A percentile compares a stretch with the other conserved stretches of the same genome.
Conservation (phyloP, 2,329 filamentous ascomycete species). For the Fusarium brevicatenulatum region DNA sequence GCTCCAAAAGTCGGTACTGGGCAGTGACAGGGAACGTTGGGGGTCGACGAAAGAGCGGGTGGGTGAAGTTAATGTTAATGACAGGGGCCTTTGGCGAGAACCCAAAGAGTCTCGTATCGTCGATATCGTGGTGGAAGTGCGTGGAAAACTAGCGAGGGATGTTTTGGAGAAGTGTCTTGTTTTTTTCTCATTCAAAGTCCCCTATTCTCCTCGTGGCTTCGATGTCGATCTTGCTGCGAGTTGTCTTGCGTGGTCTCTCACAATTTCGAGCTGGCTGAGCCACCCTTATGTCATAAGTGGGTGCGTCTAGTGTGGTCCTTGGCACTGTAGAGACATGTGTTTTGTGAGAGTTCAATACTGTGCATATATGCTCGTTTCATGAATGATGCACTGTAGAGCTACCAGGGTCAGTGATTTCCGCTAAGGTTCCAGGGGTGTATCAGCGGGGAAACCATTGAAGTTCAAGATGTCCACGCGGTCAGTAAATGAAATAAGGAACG, state of each 20-base stretch:
- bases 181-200: slow-evolving; percentile 34
- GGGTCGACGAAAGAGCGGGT: slow-evolving; percentile 34
- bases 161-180: slow-evolving; percentile 30
- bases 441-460: slow-evolving; percentile 39
- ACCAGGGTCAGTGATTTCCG: slow-evolving; percentile 31
- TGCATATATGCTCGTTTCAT: not conserved
- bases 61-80: slow-evolving; percentile 27
- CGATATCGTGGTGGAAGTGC: slow-evolving; percentile 7
- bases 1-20: slow-evolving; percentile 35
- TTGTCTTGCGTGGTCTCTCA: slow-evolving; percentile 47
- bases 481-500: not conserved
- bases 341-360: not conserved
- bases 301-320: slow-evolving; percentile 3
- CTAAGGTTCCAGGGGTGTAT: slow-evolving; percentile 30
- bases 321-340: slow-evolving; percentile 32
- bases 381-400: slow-evolving; percentile 21
- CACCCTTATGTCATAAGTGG: slow-evolving; percentile 47
- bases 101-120: slow-evolving; percentile 16
- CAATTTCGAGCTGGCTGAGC: slow-evolving; percentile 46
- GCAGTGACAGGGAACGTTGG: slow-evolving; percentile 41
- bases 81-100: slow-evolving; percentile 33
- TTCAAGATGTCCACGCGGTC: slow-evolving; percentile 24
- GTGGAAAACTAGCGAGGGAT: slow-evolving; percentile 16
- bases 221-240: slow-evolving; percentile 39
- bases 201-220: slow-evolving; percentile 45